phyloP scores from a whole-genome alignment of 768 basidiomycete species.

The Omphalotus guepiniiformis region DNA sequence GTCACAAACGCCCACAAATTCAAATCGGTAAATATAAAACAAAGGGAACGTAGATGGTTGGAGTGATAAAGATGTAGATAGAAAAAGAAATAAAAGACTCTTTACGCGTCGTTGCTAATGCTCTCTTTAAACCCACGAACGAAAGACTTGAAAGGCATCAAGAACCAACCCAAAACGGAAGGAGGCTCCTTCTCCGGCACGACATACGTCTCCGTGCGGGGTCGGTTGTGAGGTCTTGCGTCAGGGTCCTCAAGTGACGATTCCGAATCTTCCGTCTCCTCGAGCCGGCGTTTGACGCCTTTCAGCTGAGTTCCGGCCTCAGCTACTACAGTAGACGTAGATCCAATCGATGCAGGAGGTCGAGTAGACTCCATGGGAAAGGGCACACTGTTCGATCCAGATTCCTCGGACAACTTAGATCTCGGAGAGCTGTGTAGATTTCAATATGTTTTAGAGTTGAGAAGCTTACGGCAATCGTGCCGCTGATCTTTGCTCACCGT shows the following conservation, averaged over 20 bases:
- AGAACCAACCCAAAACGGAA: constrained; percentile 53
- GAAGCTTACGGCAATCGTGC: background rate
- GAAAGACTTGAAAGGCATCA: constrained; percentile 60
- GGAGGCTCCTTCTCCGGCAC: constrained; percentile 42
- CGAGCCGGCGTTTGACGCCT: constrained; percentile 8
- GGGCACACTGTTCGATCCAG: constrained; percentile 1
- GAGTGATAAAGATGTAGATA: too few species aligned
- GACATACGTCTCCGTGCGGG: constrained; percentile 43
- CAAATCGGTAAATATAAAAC: too few species aligned
- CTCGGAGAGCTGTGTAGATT: constrained; percentile 2
- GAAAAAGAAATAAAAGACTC: too few species aligned
- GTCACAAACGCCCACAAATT: too few species aligned
- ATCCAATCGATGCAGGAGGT: constrained; percentile 7
- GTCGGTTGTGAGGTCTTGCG: constrained; percentile 45
- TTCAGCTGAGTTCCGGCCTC: background rate
- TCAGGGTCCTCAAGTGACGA: constrained; percentile 35
- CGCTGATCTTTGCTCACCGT: constrained; percentile 9
- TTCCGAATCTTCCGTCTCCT: constrained; percentile 8
- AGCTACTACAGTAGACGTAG: constrained; percentile 14
- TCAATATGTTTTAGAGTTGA: background rate
- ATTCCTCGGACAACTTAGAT: background rate
- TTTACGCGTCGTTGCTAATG: constrained; percentile 24
- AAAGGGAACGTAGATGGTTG: too few species aligned
- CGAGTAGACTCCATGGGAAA: constrained; percentile 6
- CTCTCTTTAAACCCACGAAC: constrained; percentile 66